phyloP scores from a whole-genome alignment of 352 stramenopile genomes.

The Phytophthora capsici region DNA sequence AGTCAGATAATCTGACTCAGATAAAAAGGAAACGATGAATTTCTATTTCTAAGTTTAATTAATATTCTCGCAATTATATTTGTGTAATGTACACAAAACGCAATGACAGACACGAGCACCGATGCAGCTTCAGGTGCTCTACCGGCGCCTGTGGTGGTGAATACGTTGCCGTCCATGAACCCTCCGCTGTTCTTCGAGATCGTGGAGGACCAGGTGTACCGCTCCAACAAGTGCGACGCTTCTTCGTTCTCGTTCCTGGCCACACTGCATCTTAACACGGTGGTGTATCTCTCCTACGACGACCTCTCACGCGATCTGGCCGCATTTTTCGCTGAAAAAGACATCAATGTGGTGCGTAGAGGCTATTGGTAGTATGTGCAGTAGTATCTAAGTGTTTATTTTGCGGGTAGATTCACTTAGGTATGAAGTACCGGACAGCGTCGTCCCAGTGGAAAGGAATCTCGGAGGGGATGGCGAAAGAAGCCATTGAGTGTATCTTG shows the following conservation, averaged over 20 bases:
- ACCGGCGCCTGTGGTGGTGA: conserved; percentile 40
- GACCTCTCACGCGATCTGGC: conserved; percentile 78
- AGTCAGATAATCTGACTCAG: too few species aligned
- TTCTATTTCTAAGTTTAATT: too few species aligned
- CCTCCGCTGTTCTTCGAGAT: conserved; percentile 90
- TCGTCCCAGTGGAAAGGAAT: conserved; percentile 76
- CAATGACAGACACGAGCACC: conserved; percentile 31
- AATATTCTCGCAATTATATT: too few species aligned
- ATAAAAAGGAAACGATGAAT: too few species aligned
- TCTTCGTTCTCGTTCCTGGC: conserved; percentile 86
- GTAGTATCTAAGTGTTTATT: neutral
- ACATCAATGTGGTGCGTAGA: conserved; percentile 70
- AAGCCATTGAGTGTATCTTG: conserved; percentile 85
- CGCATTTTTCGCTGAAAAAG: conserved; percentile 85
- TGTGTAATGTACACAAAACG: too few species aligned
- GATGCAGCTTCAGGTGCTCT: conserved; percentile 4
- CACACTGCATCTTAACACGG: conserved; percentile 82
- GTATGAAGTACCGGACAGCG: conserved; percentile 77
- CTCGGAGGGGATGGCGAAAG: conserved; percentile 86
- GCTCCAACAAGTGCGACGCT: conserved; percentile 88
- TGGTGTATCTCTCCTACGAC: conserved; percentile 88
- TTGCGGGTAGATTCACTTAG: conserved; percentile 70
- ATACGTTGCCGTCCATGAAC: conserved; percentile 78
- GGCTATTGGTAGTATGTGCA: neutral
- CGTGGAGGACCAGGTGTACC: conserved; percentile 85